Evolutionary conservation across 2,329 filamentous ascomycete genomes (phyloP), one percentile per base, ranked within the genome.

Genomic region (Colletotrichum sp.): DNA sequence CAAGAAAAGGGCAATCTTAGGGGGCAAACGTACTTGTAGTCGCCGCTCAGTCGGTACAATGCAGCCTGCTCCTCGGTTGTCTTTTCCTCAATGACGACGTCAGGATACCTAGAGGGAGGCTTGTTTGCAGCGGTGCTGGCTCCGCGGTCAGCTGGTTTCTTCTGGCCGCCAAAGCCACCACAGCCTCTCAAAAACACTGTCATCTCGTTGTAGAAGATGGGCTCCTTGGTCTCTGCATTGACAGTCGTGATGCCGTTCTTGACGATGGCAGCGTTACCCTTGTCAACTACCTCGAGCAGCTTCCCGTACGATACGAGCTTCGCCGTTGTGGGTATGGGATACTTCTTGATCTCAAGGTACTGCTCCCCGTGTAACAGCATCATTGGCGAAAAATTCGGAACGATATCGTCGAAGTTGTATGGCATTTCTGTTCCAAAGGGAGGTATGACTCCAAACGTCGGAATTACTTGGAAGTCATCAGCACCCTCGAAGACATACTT

Each of bases 291-390:
- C 85, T 99, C 97, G 77, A 99, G 92, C 74, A 99, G 93, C 84
- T 93, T 93, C 75, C 93, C 94, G 82, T 93, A 92, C 73, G 94
- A 95, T 80, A 94, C 85, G 66, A 98, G 93, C 73, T 92, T 93
- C 67, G 91, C 96, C 71, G 93, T 91, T 36, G 96, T 98, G 43
- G 96, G 96, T 81, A 99, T 94, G 55, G 97, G 97, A 88, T 93
- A 98, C 85, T 96, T 95, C 83, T 93, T 93, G 82, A 99, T 91
- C 87, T 99, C 97, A 78, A 99, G 95, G 87, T 96, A 99, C 86
- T 99, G 97, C 90, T 99, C 97, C 83, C 97, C 97, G 88, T 99
- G 97, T 28, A 99, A 94, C 67, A 99, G 92, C 96, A 98, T 98
- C 95, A 98, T 98, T 77, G 96, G 96, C 48, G 92, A 95, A 90